Evolutionary conservation across 192 early-diverging fungal species (phyloP).

Genomic region (Umbelopsis ramanniana): DNA sequence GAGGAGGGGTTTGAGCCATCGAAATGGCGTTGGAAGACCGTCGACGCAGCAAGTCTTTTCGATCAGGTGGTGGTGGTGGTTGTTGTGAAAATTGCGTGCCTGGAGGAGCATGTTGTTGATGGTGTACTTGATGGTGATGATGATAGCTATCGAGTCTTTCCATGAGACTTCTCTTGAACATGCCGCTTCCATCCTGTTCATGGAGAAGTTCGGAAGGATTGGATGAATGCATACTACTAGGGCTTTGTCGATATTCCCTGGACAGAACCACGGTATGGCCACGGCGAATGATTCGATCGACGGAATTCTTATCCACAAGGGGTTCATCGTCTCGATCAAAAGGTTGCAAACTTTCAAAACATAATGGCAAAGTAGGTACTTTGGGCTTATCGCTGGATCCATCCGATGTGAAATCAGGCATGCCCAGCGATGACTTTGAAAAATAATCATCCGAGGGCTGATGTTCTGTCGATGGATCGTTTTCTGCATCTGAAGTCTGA

Average conservation of each 20-base stretch:
- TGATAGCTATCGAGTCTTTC: slow-evolving; percentile 8
- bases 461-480: not conserved
- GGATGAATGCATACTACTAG: not conserved
- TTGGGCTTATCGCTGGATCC: slow-evolving; percentile 31
- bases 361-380: slow-evolving; percentile 37
- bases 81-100: slow-evolving; percentile 27
- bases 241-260: slow-evolving; percentile 48
- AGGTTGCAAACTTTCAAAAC: slow-evolving; percentile 53
- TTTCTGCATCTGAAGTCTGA: slow-evolving; percentile 4
- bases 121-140: slow-evolving; percentile 3
- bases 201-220: too few relatives aligned
- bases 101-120: slow-evolving; percentile 18
- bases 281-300: slow-evolving; percentile 49
- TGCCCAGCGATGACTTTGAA: slow-evolving; percentile 28
- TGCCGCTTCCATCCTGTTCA: slow-evolving; percentile 17
- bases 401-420: not conserved
- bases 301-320: slow-evolving; percentile 46
- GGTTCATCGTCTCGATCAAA: slow-evolving; percentile 56
- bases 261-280: slow-evolving; percentile 52
- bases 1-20: not conserved
- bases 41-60: not conserved
- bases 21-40: not conserved
- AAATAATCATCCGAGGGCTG: slow-evolving; percentile 26
- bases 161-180: slow-evolving; percentile 32
- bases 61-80: slow-evolving; percentile 18